Conservation (phyloP, 768 basidiomycete genomes). For the Mycena sanguinolenta region DNA sequence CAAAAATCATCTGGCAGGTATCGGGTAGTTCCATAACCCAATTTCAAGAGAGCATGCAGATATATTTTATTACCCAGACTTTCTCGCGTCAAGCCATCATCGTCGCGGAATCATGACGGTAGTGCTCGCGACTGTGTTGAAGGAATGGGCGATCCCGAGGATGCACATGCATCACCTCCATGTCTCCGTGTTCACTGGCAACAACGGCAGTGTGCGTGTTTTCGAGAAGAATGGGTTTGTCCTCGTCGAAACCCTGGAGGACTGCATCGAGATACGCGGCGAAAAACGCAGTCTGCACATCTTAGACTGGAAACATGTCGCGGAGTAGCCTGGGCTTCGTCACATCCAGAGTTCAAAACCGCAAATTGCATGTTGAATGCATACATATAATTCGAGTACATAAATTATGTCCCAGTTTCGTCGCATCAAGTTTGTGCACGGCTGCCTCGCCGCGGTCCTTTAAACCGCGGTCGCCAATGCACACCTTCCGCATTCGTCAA, state of each 20-base stretch:
- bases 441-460: no score
- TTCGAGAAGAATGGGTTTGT: slow-evolving; percentile 78
- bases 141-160: slow-evolving; percentile 72
- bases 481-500: no score
- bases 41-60: neutral
- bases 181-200: slow-evolving; percentile 62
- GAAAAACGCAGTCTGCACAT: slow-evolving; percentile 50
- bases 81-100: slow-evolving; percentile 71
- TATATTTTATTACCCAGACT: slow-evolving; percentile 59
- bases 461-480: no score
- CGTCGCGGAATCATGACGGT: slow-evolving; percentile 81
- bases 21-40: slow-evolving; percentile 59
- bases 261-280: slow-evolving; percentile 55
- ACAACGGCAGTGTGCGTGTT: slow-evolving; percentile 71
- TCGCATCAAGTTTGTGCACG: no score
- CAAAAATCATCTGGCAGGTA: slow-evolving; percentile 67
- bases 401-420: no score
- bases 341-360: no score
- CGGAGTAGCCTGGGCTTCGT: neutral
- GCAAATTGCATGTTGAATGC: no score
- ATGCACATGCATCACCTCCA: slow-evolving; percentile 68
- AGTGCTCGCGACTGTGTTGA: slow-evolving; percentile 66
- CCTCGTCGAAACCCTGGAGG: slow-evolving; percentile 52
- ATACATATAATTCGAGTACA: no score
- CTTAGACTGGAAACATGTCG: slow-evolving; percentile 48